Evolutionary conservation across 73 alveolate species (phyloP).

Genomic region (Stentor coeruleus): DNA sequence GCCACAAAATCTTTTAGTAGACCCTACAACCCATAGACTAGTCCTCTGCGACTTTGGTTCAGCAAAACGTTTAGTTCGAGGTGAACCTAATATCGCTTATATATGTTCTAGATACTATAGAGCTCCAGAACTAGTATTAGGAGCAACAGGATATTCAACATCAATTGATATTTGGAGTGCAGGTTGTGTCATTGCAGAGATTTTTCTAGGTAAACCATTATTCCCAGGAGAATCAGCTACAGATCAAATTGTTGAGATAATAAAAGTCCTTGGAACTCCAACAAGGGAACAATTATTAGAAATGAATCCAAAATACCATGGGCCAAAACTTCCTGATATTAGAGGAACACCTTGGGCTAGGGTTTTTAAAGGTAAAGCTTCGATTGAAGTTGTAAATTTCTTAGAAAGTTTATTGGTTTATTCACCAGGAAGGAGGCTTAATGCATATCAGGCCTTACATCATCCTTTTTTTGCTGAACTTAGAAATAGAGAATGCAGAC

Average conservation of each 20-base stretch:
- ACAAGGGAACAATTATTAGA: constrained; percentile 37
- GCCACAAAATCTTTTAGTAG: constrained; percentile 74
- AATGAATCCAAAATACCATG: constrained; percentile 26
- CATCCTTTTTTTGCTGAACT: constrained; percentile 93
- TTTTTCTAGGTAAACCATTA: constrained; percentile 71
- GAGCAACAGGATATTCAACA: constrained; percentile 50
- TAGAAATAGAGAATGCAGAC: constrained; percentile 43
- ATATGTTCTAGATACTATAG: constrained; percentile 79
- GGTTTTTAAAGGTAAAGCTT: no score
- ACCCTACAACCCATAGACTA: constrained; percentile 62
- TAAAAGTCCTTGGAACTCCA: constrained; percentile 47
- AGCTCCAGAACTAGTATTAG: constrained; percentile 82
- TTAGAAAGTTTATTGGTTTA: constrained; percentile 76
- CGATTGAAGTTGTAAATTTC: no score
- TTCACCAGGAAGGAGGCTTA: constrained; percentile 69
- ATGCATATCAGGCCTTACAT: constrained; percentile 71
- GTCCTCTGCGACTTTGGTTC: constrained; percentile 85
- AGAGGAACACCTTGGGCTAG: no score
- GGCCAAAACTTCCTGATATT: no score
- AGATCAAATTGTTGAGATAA: constrained; percentile 72
- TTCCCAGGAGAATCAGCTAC: constrained; percentile 65
- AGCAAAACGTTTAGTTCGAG: constrained; percentile 70
- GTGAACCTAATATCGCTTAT: constrained; percentile 78
- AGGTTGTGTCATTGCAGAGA: constrained; percentile 88
- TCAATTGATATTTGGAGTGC: constrained; percentile 76